phyloP scores from a whole-genome alignment of 2,329 filamentous ascomycete genomes.

The Cryphonectria carpinicola region DNA sequence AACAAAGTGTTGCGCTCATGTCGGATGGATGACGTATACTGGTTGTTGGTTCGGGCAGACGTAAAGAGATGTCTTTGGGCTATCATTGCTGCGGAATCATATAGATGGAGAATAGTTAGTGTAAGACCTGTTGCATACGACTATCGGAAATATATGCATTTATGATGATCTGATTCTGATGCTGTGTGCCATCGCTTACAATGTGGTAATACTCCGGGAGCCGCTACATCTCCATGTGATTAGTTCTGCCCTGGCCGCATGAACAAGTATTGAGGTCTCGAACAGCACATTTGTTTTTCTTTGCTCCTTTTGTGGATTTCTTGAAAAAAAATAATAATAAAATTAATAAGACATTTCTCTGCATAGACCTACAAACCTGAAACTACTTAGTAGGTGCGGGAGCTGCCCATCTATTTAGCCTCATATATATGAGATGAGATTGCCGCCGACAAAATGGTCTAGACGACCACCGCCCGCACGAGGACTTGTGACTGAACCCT shows the following conservation, averaged over 20 bases:
- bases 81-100: not conserved
- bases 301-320: too few species aligned
- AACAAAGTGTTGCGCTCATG: too few species aligned
- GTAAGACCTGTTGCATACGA: not conserved
- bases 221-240: not conserved
- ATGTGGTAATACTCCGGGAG: not conserved
- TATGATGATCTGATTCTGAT: not conserved
- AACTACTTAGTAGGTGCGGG: too few species aligned
- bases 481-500: not conserved
- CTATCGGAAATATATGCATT: not conserved
- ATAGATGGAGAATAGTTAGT: not conserved
- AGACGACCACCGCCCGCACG: not conserved
- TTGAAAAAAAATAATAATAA: too few species aligned
- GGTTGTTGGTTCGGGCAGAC: not conserved
- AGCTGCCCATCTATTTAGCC: not conserved
- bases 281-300: not conserved
- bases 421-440: not conserved
- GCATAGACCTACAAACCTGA: not conserved
- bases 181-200: not conserved
- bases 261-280: too few species aligned
- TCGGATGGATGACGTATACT: too few species aligned
- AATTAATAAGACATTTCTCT: not conserved
- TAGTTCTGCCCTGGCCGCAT: not conserved
- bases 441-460: not conserved
- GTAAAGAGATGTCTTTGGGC: not conserved